Conservation (phyloP, 257 asterid genomes). For the Nicotiana tomentosiformis region DNA sequence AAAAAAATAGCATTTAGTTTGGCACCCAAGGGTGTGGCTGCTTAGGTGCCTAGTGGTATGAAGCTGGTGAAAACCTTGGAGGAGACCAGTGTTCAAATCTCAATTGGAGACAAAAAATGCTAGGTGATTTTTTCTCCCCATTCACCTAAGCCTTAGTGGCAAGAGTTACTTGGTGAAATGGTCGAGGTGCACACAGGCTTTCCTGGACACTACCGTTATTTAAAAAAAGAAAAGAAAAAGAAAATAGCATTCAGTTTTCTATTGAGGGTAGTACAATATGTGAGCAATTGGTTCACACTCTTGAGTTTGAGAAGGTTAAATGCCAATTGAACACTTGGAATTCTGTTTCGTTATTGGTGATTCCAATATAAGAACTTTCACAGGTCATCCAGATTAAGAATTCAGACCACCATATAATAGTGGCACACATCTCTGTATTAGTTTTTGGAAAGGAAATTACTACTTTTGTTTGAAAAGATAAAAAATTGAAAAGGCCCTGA, state of each 20-base stretch:
- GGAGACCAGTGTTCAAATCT: neutral
- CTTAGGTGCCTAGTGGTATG: neutral
- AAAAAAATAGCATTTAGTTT: neutral
- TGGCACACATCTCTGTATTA: no score
- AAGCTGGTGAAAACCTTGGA: neutral
- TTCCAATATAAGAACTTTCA: neutral
- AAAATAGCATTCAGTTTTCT: neutral
- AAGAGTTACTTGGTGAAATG: neutral
- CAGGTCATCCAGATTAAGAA: neutral
- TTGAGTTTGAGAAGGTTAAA: neutral
- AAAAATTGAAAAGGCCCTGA: neutral
- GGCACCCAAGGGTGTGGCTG: neutral
- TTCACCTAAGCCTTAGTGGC: neutral
- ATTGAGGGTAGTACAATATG: neutral
- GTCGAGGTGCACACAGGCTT: neutral
- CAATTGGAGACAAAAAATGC: neutral
- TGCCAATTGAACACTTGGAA: neutral
- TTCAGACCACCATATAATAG: neutral
- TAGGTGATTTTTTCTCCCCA: neutral
- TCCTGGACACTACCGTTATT: neutral
- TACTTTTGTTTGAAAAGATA: neutral
- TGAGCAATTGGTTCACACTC: neutral
- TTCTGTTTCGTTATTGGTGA: neutral
- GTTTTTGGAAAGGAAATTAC: no score
- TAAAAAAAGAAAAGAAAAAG: neutral